Evolutionary conservation across 805 yeast genomes (phyloP), one percentile per base, ranked within the genome.

Genomic region (Ogataea allantospora): DNA sequence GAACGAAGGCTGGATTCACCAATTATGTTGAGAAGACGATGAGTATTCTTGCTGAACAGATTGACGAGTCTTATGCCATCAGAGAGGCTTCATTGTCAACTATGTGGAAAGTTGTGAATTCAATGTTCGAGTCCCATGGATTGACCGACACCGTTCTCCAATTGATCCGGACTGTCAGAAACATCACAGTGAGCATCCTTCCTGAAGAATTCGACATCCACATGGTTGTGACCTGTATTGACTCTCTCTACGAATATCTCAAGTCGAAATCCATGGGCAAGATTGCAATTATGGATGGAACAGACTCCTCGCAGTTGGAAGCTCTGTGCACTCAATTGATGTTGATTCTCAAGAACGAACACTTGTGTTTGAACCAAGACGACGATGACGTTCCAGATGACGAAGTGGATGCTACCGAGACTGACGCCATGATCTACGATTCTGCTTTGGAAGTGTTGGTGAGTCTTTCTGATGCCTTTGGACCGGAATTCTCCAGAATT

Each of bases 51-150:
- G 65, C 72, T 33, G 84, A 80, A 40, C 91, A 86, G 64, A 76
- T 81, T 44, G 88, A 80, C 43, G 89, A 83, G 59, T 88, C 95
- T 35, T 88, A 87, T 57, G 96, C 95, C 56, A 78, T 89, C 70
- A 79, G 96, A 60, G 93, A 85, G 65, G 80, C 93, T 42, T 89
- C 96, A 33, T 66, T 91, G 59, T 68, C 74, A 33, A 75, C 91
- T 28, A 67, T 91, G 57, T 91, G 96, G 95, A 84, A 78, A 55
- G 77, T 89, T 52, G 81, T 80, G 40, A 75, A 74, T 53, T 80
- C 95, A 25, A 79, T 84, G 71, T 74, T 75, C 57, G 65, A 67
- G 38, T 63, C 74, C 33, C 73, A 70, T 38, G 70, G 83, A 17
- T 78, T 81, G 42, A 79, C 77, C 50, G 70, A 70, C 29, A 70